Conservation (phyloP, 2,329 filamentous ascomycete species). For the Alternaria incomplexa region DNA sequence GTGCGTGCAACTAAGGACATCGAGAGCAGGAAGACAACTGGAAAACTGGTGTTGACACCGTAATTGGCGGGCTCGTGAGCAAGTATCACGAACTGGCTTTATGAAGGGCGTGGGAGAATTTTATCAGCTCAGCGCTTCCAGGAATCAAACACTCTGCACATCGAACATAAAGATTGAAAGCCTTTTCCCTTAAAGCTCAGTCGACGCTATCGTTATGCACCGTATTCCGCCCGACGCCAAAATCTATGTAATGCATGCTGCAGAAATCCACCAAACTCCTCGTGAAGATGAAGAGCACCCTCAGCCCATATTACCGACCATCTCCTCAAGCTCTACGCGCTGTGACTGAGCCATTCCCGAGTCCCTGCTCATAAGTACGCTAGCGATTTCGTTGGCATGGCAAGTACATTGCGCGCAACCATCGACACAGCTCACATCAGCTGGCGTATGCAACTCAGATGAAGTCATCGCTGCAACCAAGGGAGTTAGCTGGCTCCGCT, state of each 20-base stretch:
- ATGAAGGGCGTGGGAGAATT: neutral
- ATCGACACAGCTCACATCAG: neutral
- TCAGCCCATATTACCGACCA: neutral
- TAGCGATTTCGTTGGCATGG: slow-evolving; percentile 11
- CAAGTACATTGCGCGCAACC: slow-evolving; percentile 10
- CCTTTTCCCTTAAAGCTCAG: neutral
- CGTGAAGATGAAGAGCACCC: neutral
- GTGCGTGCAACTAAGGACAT: slow-evolving; percentile 75
- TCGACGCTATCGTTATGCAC: neutral
- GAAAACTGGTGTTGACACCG: slow-evolving; percentile 78
- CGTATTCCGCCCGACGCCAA: neutral
- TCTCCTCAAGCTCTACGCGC: slow-evolving; percentile 5
- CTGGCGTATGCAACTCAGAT: neutral
- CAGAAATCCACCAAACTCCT: neutral
- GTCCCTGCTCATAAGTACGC: slow-evolving; percentile 13
- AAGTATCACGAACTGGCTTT: neutral
- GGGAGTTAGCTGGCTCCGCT: neutral
- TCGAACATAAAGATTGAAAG: neutral
- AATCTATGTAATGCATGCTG: neutral
- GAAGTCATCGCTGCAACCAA: neutral
- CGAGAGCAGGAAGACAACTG: slow-evolving; percentile 80
- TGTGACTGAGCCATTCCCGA: slow-evolving; percentile 13
- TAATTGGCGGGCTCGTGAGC: slow-evolving; percentile 33
- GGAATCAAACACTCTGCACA: neutral
- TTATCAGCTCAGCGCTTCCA: neutral